phyloP scores from a whole-genome alignment of 1,139 yeast genomes.

The Candida sanyaensis region DNA sequence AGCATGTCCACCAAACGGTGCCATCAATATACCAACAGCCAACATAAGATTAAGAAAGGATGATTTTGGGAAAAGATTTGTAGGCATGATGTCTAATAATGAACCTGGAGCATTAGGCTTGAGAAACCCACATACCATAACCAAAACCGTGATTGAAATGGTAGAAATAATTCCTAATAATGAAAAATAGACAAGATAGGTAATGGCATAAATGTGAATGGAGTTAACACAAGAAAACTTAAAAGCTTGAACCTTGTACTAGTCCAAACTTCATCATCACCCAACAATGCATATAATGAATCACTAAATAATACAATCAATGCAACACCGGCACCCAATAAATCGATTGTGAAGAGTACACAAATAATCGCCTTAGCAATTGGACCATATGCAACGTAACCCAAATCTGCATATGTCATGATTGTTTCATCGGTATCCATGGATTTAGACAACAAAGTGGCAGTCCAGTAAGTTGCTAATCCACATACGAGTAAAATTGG shows the following conservation, averaged over 20 bases:
- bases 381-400: slow-evolving; percentile 68
- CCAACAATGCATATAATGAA: slow-evolving; percentile 46
- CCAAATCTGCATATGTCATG: slow-evolving; percentile 87
- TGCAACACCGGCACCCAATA: slow-evolving; percentile 59
- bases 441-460: slow-evolving; percentile 39
- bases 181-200: slow-evolving; percentile 44
- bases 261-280: slow-evolving; percentile 42
- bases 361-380: slow-evolving; percentile 44
- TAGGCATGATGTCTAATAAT: slow-evolving; percentile 41
- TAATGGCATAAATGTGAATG: slow-evolving; percentile 48
- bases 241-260: slow-evolving; percentile 37
- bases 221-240: slow-evolving; percentile 45
- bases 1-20: slow-evolving; percentile 68
- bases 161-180: slow-evolving; percentile 48
- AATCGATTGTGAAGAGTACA: slow-evolving; percentile 45
- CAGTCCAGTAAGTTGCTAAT: slow-evolving; percentile 46
- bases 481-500: slow-evolving; percentile 44
- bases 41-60: slow-evolving; percentile 42
- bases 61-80: slow-evolving; percentile 49
- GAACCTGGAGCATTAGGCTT: slow-evolving; percentile 47
- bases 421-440: slow-evolving; percentile 76
- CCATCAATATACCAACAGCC: slow-evolving; percentile 58
- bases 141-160: slow-evolving; percentile 42
- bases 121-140: slow-evolving; percentile 40
- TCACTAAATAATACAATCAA: slow-evolving; percentile 58